Evolutionary conservation across 768 basidiomycete genomes (phyloP).

Genomic region (Boletellus ananas): DNA sequence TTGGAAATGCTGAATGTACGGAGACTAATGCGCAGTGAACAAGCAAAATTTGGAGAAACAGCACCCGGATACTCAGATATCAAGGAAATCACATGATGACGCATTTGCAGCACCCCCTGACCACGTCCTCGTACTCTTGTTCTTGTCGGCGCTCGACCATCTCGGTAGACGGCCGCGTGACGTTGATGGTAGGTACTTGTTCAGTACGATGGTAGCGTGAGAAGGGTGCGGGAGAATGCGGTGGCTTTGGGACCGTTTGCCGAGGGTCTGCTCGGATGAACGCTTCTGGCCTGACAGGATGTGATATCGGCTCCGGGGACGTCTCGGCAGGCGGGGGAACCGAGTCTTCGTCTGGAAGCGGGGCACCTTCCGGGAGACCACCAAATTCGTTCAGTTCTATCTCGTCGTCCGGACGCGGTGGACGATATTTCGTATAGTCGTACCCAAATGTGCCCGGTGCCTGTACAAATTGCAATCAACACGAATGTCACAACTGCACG

Average conservation of each 20-base stretch:
- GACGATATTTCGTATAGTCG: constrained; percentile 67
- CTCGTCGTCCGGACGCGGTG: constrained; percentile 39
- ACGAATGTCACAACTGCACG: neutral
- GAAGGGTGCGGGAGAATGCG: constrained; percentile 60
- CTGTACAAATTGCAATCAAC: constrained; percentile 31
- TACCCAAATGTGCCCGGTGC: constrained; percentile 83
- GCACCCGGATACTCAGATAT: constrained; percentile 22
- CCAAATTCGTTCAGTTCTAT: constrained; percentile 72
- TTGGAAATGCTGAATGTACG: constrained; percentile 4
- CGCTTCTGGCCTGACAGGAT: constrained; percentile 28
- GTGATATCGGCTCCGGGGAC: constrained; percentile 12
- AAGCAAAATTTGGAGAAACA: constrained; percentile 22
- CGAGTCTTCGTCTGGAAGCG: constrained; percentile 10
- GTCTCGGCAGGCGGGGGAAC: neutral
- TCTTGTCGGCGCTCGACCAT: constrained; percentile 24
- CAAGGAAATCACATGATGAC: constrained; percentile 66
- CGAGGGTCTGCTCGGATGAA: constrained; percentile 25
- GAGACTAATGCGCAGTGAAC: constrained; percentile 18
- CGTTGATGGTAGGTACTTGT: constrained; percentile 31
- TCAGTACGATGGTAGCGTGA: constrained; percentile 44
- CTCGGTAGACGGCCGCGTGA: constrained; percentile 31
- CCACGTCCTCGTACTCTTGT: constrained; percentile 44
- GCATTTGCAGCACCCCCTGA: constrained; percentile 71
- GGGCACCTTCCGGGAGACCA: constrained; percentile 28
- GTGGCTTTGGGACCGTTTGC: constrained; percentile 24